phyloP scores from a whole-genome alignment of 2,329 filamentous ascomycete species.

The Xylariaceae sp. region DNA sequence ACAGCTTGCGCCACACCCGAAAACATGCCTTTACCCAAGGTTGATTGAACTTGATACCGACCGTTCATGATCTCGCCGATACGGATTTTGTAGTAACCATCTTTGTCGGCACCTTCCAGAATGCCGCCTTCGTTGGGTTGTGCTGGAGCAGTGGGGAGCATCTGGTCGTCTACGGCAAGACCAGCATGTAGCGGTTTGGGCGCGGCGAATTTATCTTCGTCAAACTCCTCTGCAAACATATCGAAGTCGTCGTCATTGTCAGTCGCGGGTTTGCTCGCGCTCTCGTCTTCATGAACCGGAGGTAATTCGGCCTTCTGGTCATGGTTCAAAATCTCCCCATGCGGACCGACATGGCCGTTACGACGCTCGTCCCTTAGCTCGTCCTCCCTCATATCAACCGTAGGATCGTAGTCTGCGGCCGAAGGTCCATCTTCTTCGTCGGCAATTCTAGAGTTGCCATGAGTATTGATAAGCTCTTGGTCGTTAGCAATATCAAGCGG shows the following conservation, averaged over 20 bases:
- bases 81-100: constrained; percentile 95
- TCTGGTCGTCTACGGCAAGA: constrained; percentile 38
- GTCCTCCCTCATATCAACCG: constrained; percentile 70
- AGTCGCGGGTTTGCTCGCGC: constrained; percentile 40
- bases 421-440: constrained; percentile 62
- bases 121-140: constrained; percentile 63
- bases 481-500: constrained; percentile 62
- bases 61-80: constrained; percentile 84
- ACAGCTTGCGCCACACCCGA: constrained; percentile 88
- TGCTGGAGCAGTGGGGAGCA: constrained; percentile 43
- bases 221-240: constrained; percentile 84
- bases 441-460: constrained; percentile 37
- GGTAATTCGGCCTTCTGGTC: constrained; percentile 31
- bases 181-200: constrained; percentile 40
- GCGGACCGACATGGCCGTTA: constrained; percentile 46
- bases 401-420: constrained; percentile 74
- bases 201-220: constrained; percentile 59
- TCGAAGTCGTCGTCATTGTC: constrained; percentile 68
- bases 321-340: constrained; percentile 51
- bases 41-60: constrained; percentile 82
- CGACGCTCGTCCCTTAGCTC: constrained; percentile 54
- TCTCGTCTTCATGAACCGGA: constrained; percentile 33
- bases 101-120: constrained; percentile 87
- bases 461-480: constrained; percentile 59
- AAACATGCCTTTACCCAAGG: constrained; percentile 91